Percentiles rank a stretch among this genome's conserved stretches.
Conservation (phyloP, 2,329 filamentous ascomycete genomes). For the Phaeosphaeria sp. region DNA sequence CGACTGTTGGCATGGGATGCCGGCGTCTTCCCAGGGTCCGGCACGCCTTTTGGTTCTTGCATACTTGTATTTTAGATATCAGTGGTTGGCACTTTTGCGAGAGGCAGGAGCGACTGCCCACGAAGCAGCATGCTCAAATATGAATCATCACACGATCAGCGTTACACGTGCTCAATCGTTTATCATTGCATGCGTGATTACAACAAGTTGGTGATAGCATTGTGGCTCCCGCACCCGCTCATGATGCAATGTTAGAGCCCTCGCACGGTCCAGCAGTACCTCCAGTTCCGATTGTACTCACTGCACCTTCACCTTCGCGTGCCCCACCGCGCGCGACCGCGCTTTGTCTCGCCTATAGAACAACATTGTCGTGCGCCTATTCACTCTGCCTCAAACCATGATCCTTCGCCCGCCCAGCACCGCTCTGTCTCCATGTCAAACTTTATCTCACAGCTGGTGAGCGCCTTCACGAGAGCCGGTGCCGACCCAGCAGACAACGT, state of each 20-base stretch:
- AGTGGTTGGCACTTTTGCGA: background rate
- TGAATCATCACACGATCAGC: background rate
- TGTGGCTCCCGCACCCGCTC: background rate
- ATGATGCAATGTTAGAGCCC: background rate
- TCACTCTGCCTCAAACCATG: constrained; percentile 9
- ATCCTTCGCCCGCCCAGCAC: constrained; percentile 3
- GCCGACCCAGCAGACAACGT: constrained; percentile 11
- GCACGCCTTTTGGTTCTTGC: background rate
- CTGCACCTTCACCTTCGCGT: background rate
- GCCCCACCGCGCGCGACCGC: constrained; percentile 9
- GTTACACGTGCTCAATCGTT: background rate
- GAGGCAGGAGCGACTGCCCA: background rate
- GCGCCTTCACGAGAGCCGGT: background rate
- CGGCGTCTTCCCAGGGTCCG: background rate
- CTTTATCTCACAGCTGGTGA: background rate
- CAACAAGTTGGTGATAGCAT: background rate
- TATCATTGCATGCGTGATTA: background rate
- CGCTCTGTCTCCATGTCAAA: constrained; percentile 8
- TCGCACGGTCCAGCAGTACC: no score
- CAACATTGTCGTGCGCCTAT: background rate
- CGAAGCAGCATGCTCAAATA: background rate
- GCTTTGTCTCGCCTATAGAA: constrained; percentile 3
- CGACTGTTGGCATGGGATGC: constrained; percentile 1
- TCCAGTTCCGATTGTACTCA: no score
- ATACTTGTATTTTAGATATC: constrained; percentile 2